A percentile compares a stretch with the other conserved stretches of the same genome.
These are phyloP conservation scores for Penicillium subrubescens DNA, from an alignment of 495 filamentous ascomycete species.

Conservation along the genomic window DNA sequence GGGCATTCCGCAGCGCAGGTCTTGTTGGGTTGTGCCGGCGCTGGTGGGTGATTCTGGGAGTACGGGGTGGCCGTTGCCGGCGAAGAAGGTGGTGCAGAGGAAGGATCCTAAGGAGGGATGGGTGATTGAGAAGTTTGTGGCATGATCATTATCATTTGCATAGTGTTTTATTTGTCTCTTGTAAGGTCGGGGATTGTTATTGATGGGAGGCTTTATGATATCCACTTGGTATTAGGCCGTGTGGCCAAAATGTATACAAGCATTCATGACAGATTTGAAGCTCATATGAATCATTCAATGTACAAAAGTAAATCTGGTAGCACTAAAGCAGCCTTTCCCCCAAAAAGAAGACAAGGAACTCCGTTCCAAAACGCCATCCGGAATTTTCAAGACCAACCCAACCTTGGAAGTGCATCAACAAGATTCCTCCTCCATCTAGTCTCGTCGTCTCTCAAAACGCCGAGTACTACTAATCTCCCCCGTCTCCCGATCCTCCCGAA, in stretches of 20 bases:
- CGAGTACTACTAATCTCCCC: conserved; percentile 64
- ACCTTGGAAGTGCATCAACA: neutral
- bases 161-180: neutral
- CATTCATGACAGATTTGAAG: conserved; percentile 1
- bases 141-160: conserved; percentile 17
- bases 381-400: neutral
- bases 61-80: conserved; percentile 81
- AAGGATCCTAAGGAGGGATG: conserved; percentile 72
- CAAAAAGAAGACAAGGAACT: neutral
- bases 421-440: neutral
- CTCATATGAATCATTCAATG: neutral
- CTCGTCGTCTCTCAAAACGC: conserved; percentile 39
- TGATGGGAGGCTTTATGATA: conserved; percentile 31
- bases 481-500: conserved; percentile 85
- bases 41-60: conserved; percentile 66
- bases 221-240: conserved; percentile 22
- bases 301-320: neutral
- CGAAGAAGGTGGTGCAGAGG: conserved; percentile 78
- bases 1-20: conserved; percentile 57
- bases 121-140: conserved; percentile 68
- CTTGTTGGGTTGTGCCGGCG: conserved; percentile 81
- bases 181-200: conserved; percentile 19
- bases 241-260: conserved; percentile 10
- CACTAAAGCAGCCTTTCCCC: neutral
- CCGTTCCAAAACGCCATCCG: neutral